Base-by-base conservation (phyloP, 2,329 filamentous ascomycete species). In the Botrytis sinoallii region DNA sequence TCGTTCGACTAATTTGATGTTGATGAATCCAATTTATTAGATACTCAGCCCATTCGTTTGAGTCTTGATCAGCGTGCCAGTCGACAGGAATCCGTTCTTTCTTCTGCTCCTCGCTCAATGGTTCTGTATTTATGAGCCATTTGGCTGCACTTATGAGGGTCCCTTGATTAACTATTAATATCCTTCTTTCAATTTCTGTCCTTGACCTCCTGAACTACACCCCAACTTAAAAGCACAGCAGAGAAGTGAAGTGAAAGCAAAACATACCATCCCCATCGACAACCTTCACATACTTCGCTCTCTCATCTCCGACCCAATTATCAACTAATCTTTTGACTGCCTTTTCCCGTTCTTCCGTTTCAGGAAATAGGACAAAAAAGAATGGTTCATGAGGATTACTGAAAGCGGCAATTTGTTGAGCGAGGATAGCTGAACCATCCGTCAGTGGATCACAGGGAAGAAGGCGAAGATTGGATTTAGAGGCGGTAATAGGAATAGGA, bases 201-300 rank as follows among this genome's bases (percentile, higher is more conserved):
- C n/a, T 14, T 1, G 32, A 32, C 9, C n/a, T n/a, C 18, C 1
- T 16, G 12, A 38, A 22, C 9, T 14, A 10, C 10, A 16, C 5
- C 18, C 10, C 68, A 67, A 67, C 18, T 75, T 5, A n/a, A 46
- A n/a, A 35, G 7, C 6, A 44, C 35, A 42, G 35, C n/a, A 6
- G 4, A 3, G 3, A 22, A 38, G 22, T 4, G 40, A 61, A 38
- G 3, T 29, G 14, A 70, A 46, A 9, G 0, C 1, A 9, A 32
- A 52, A 59, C 61, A 29, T 66, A 73, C 72, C 76, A 40, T 74
- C 71, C 29, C 40, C 67, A 73, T 78, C 72, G 57, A 77, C 72
- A 63, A 76, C 73, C 40, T 78, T 78, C 61, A 77, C 68, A 65
- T 77, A 77, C 38, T 22, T 75, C 7, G 74, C 74, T 14, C 32